These are phyloP conservation scores for Pythium oligandrum DNA, from an alignment of 352 stramenopile species.

Conservation along the genomic window DNA sequence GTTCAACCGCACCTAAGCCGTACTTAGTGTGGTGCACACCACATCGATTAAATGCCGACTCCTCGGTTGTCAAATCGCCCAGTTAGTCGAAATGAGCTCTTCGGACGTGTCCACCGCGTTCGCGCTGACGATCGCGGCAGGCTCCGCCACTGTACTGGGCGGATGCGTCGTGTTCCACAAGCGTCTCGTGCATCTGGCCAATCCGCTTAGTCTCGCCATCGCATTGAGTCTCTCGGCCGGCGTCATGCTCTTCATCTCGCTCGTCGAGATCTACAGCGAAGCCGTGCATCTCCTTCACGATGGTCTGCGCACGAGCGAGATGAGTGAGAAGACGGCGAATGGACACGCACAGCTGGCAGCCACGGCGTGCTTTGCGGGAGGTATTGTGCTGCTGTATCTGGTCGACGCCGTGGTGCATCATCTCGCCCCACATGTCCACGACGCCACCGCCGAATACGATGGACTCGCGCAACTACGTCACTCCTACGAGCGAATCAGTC, in stretches of 20 bases:
- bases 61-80: background rate
- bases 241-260: constrained; percentile 79
- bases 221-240: constrained; percentile 66
- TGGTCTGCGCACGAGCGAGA: constrained; percentile 26
- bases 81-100: constrained; percentile 1
- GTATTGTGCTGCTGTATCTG: constrained; percentile 59
- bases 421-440: constrained; percentile 25
- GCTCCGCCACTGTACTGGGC: constrained; percentile 37
- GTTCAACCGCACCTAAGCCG: too few species aligned
- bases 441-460: constrained; percentile 15
- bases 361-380: constrained; percentile 83
- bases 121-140: constrained; percentile 31
- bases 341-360: constrained; percentile 67
- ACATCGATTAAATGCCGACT: too few species aligned
- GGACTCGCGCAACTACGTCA: constrained; percentile 7
- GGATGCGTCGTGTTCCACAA: constrained; percentile 39
- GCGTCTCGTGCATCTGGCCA: constrained; percentile 31
- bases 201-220: constrained; percentile 68
- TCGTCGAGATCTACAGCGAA: constrained; percentile 47
- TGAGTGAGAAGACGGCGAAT: constrained; percentile 14
- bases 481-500: background rate
- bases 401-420: constrained; percentile 46
- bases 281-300: constrained; percentile 25
- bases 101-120: constrained; percentile 23
- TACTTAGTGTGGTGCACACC: too few species aligned